Percentiles rank a stretch among this genome's conserved stretches.
Evolutionary conservation across 1,284 basidiomycete genomes (phyloP).

Genomic region (Pholiota adiposa): DNA sequence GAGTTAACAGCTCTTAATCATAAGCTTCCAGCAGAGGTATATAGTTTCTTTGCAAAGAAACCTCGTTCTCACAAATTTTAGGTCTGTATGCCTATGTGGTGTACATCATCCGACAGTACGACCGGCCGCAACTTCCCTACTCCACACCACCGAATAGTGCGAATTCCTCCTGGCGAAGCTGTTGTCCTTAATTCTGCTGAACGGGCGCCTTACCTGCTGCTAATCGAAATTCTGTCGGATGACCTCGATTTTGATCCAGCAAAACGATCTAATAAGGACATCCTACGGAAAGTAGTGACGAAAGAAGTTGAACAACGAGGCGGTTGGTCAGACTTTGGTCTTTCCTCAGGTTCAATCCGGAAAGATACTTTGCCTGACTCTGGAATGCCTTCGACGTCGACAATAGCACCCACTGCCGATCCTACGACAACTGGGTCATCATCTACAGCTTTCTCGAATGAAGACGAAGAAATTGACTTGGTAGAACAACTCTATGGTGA

Average conservation of each 20-base stretch:
- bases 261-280: conserved; percentile 84
- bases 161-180: conserved; percentile 97
- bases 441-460: conserved; percentile 33
- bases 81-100: conserved; percentile 99
- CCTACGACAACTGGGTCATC: conserved; percentile 29
- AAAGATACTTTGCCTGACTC: conserved; percentile 13
- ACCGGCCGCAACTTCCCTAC: conserved; percentile 47
- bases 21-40: conserved; percentile 90
- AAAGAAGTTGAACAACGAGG: conserved; percentile 70
- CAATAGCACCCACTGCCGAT: conserved; percentile 16
- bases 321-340: conserved; percentile 55
- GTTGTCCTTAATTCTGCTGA: conserved; percentile 99
- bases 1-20: conserved; percentile 97
- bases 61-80: conserved; percentile 33
- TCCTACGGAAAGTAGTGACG: conserved; percentile 81
- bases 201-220: conserved; percentile 90
- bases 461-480: conserved; percentile 90
- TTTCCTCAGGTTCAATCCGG: conserved; percentile 22
- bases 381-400: conserved; percentile 15
- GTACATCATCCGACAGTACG: conserved; percentile 70
- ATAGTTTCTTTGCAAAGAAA: conserved; percentile 16
- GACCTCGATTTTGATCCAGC: conserved; percentile 95
- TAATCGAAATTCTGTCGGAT: conserved; percentile 90
- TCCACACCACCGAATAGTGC: conserved; percentile 93
- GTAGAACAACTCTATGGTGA: conserved; percentile 89